Base-by-base conservation (phyloP, 495 filamentous ascomycete species). In the Penicillium goetzii region DNA sequence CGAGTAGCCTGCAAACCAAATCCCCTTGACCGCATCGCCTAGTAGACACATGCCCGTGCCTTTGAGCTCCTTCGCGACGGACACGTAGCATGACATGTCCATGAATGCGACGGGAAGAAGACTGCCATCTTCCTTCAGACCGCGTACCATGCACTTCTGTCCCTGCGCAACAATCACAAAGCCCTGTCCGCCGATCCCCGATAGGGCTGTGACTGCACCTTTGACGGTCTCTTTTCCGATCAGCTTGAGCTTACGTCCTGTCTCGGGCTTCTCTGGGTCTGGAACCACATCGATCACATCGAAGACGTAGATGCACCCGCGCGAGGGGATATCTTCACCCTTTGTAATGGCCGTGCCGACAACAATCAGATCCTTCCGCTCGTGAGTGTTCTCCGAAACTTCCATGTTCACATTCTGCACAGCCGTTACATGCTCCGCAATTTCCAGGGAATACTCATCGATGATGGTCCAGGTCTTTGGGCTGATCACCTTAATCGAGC, bases 71-170 rank as follows among this genome's bases (percentile, higher is more conserved):
- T 93, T 96, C 51, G 89, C 87, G 4, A 89, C 84, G 2, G 85
- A 91, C 33, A 96, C 90, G 74, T 94, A 93, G 76, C 90, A 92
- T 79, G 91, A 93, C 88, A 97, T 93, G 69, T 99, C 95, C 87
- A 99, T 91, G 69, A 99, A 99, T 1, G 95, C 95, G 25, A 98
- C 94, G 0, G 95, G 95, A 2, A 98, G 83, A 49, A 98, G 82
- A 4, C 87, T 90, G 2, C 91, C 90, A 68, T 99, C 95, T 76
- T 98, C 95, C 69, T 97, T 97, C 0, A 99, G 81, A 40, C 95
- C 95, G 54, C 95, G 83, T 3, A 99, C 92, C 90, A 98, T 95
- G 72, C 92, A 90, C 71, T 99, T 99, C 68, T 97, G 95, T 2
- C 95, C 95, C 71, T 99, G 96, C 0, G 93, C 92, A 15, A 90